phyloP scores from a whole-genome alignment of 2,329 filamentous ascomycete genomes.

The Aspergillus calidoustus region DNA sequence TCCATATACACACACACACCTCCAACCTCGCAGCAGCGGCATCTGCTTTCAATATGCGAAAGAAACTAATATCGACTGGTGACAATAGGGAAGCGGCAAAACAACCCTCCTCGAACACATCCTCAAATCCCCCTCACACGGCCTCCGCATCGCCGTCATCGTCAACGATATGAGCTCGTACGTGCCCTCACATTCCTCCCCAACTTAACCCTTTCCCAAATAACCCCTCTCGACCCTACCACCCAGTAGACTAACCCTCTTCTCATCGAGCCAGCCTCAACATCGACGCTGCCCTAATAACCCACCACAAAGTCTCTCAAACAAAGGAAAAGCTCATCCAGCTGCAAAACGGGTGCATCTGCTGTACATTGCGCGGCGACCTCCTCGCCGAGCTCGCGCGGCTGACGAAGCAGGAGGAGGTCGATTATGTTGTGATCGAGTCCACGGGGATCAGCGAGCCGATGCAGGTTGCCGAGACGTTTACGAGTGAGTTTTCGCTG shows the following conservation, averaged over 20 bases:
- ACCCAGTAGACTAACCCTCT: too few species aligned
- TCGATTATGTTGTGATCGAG: slow-evolving; percentile 75
- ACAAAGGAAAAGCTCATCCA: slow-evolving; percentile 69
- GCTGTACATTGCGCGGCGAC: slow-evolving; percentile 74
- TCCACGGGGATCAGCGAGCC: slow-evolving; percentile 74
- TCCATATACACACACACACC: neutral
- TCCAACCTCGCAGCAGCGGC: too few species aligned
- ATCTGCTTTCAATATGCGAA: neutral
- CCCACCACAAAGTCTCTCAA: slow-evolving; percentile 60
- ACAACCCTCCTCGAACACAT: slow-evolving; percentile 73
- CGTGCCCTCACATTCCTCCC: slow-evolving; percentile 25
- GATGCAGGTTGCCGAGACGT: slow-evolving; percentile 75
- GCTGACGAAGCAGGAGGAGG: slow-evolving; percentile 64
- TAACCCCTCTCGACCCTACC: neutral
- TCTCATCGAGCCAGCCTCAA: slow-evolving; percentile 55
- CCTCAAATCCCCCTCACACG: slow-evolving; percentile 66
- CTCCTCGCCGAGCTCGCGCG: slow-evolving; percentile 71
- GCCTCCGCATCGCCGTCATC: slow-evolving; percentile 70
- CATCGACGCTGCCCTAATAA: slow-evolving; percentile 67
- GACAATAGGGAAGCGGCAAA: slow-evolving; percentile 66
- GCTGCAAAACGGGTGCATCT: slow-evolving; percentile 76
- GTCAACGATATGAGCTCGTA: slow-evolving; percentile 73
- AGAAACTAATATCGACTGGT: neutral
- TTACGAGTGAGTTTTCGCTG: slow-evolving; percentile 60
- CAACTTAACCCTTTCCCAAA: neutral